Percentiles rank a stretch among this genome's conserved stretches.
These are phyloP conservation scores for Wallemia mellicola DNA, from an alignment of 1,284 basidiomycete species.

Conservation along the genomic window DNA sequence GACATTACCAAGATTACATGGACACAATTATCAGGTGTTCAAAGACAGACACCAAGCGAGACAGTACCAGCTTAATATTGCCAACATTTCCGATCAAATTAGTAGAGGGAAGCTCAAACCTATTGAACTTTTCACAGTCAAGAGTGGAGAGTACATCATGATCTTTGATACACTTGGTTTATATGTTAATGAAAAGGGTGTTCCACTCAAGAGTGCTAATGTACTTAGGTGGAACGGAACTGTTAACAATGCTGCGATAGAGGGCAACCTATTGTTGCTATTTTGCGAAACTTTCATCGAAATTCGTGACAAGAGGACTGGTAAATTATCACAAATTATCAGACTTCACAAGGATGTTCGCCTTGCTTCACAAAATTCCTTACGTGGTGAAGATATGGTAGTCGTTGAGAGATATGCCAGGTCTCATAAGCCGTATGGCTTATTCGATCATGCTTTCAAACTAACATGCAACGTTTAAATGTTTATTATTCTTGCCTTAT, in stretches of 20 bases:
- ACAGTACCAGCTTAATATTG: background rate
- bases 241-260: background rate
- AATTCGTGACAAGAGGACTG: background rate
- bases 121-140: background rate
- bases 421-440: background rate
- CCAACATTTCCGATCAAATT: background rate
- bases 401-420: background rate
- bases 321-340: background rate
- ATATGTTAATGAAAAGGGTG: background rate
- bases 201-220: background rate
- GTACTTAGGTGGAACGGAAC: background rate
- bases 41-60: background rate
- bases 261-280: background rate
- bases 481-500: too few relatives aligned
- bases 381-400: background rate
- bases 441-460: background rate
- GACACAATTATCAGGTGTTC: background rate
- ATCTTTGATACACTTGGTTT: background rate
- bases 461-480: background rate
- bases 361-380: background rate
- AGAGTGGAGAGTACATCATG: background rate
- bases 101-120: background rate
- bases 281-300: background rate
- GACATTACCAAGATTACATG: background rate
- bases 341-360: background rate